Base-by-base conservation (phyloP, 2,329 filamentous ascomycete species). In the Neocatenulostroma microsporum region DNA sequence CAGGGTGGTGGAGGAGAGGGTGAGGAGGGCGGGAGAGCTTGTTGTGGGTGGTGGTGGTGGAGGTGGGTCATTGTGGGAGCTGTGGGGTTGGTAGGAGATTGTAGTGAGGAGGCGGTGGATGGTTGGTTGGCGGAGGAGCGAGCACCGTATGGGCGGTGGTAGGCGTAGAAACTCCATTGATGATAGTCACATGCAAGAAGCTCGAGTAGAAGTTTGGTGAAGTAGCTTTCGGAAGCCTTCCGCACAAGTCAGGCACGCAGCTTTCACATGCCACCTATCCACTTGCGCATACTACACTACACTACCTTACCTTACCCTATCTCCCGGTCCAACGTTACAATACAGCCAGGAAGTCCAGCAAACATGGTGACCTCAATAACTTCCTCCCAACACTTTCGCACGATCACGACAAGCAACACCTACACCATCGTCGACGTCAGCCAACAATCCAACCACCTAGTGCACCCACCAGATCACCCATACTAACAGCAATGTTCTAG, bases 371-470 rank as follows among this genome's bases (percentile, higher is more conserved):
- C 50, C 42, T 29, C 37, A 27, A 47, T 58, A 18, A 58, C 46
- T 29, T 57, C 54, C 18, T 38, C 45, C n/a, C 28, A 38, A 13
- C 56, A 58, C 41, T 55, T 58, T 52, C 48, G 48, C 32, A 44
- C 44, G 29, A 50, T 53, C 36, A 48, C 51, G 19, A 40, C 49
- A 25, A 55, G 51, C 21, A 49, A 50, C n/a, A 55, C 51, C 24
- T 58, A 56, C 44, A 50, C 51, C 14, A 42, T 58, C 37, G 52
- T 58, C 37, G 55, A 58, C 42, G 58, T 58, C 9, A 8, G 23
- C n/a, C n/a, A 8, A 24, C 23, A 9, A 9, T 8, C n/a, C 23
- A 24, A 9, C 23, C n/a, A 24, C 23, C n/a, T n/a, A n/a, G n/a
- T n/a, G n/a, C n/a, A n/a, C n/a, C n/a, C n/a, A n/a, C n/a, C n/a